Evolutionary conservation across 768 basidiomycete species (phyloP).

Genomic region (Russula abietina): DNA sequence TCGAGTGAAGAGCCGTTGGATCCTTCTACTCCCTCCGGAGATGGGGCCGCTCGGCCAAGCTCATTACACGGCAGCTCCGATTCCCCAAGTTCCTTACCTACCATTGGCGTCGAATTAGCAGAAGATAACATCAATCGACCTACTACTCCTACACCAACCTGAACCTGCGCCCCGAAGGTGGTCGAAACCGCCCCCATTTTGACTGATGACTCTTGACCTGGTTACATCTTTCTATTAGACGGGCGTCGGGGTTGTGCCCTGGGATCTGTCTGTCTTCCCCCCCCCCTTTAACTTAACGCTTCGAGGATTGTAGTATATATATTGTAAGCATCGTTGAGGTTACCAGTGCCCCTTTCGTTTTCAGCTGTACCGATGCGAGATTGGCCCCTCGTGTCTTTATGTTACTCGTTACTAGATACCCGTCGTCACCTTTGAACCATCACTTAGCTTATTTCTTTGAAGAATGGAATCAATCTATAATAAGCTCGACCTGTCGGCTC

Average conservation of each 20-base stretch:
- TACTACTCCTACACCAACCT: slow-evolving; percentile 1
- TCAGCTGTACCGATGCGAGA: slow-evolving; percentile 33
- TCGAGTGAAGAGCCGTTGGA: neutral
- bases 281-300: neutral
- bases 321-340: slow-evolving; percentile 9
- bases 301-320: slow-evolving; percentile 6
- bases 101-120: neutral
- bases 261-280: neutral
- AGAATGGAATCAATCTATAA: too few species aligned
- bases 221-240: neutral
- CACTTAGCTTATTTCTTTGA: neutral
- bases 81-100: slow-evolving; percentile 2
- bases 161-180: neutral
- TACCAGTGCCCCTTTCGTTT: neutral
- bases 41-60: neutral
- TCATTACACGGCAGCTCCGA: neutral
- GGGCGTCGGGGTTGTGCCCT: neutral
- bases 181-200: neutral
- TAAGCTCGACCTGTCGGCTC: too few species aligned
- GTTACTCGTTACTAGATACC: slow-evolving; percentile 22
- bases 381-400: slow-evolving; percentile 45
- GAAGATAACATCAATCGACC: neutral
- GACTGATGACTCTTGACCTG: neutral
- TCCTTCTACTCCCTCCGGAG: slow-evolving; percentile 2
- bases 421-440: neutral